Evolutionary conservation across 106 monocot genomes (phyloP), one percentile per base, ranked within the genome.

Genomic region (Platanthera guangdongensis): DNA sequence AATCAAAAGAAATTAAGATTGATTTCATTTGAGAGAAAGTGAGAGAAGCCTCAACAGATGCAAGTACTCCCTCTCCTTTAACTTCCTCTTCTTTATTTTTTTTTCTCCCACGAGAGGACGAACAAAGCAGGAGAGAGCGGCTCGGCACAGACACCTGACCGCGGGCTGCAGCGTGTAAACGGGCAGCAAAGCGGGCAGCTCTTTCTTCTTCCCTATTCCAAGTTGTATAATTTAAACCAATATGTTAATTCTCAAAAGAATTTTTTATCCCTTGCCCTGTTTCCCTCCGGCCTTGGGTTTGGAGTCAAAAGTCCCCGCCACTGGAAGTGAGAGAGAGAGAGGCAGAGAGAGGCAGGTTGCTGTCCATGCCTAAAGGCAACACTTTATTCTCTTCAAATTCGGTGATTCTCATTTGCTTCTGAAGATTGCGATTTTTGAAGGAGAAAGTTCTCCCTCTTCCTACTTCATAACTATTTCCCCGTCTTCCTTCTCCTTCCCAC

Each of bases 311-410:
- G 74, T 9, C 4, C 65, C 28, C 3, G 65, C 22, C 3, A 28
- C 13, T 2, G 39, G 39, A 45, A 32, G 10, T 19, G 28, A 57
- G 57, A 55, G 39, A 46, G n/a, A 8, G 74, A 1, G 28, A 30
- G 57, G 39, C 30, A 39, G 14, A 30, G 45, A 39, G n/a, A n/a
- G n/a, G n/a, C n/a, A n/a, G n/a, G n/a, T n/a, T n/a, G 39, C 39
- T 39, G 39, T 39, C 39, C 39, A 3, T 57, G 57, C 53, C 46
- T 39, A 75, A 75, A 9, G 10, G 10, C 12, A 55, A 18, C 75
- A n/a, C 75, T 75, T 75, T 75, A 75, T 75, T 75, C 75, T 55
- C 75, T 75, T 75, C 30, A 55, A 75, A 75, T 74, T 52, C 22
- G 74, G 30, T 3, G 30, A 15, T 74, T 46, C 39, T 47, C 47